Evolutionary conservation across 306 rosid genomes (phyloP).

Genomic region (Acacia acuminata): DNA sequence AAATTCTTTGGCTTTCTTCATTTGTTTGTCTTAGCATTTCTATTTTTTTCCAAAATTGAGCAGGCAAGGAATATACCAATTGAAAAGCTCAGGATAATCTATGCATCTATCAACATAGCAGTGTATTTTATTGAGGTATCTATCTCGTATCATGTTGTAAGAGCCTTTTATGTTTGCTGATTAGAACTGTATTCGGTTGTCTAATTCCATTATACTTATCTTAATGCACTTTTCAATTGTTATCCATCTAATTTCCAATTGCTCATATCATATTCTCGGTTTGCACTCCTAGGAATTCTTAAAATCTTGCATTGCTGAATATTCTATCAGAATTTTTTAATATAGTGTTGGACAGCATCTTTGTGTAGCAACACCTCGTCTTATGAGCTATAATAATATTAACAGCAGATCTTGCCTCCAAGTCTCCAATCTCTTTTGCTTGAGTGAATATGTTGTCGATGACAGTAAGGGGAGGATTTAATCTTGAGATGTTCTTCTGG

Average conservation of each 20-base stretch:
- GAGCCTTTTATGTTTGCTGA: not conserved
- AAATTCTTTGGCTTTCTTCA: not conserved
- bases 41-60: conserved; percentile 30
- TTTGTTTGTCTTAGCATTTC: not conserved
- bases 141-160: conserved; percentile 9
- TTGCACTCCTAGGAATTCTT: not conserved
- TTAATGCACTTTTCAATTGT: not conserved
- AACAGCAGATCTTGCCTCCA: conserved; percentile 7
- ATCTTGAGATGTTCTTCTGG: not conserved
- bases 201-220: not conserved
- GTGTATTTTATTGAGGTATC: conserved; percentile 80
- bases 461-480: not conserved
- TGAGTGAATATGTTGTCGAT: not conserved
- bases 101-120: conserved; percentile 66
- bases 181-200: conserved; percentile 6
- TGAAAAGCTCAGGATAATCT: conserved; percentile 75
- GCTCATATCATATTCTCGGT: not conserved
- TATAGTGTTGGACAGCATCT: not conserved
- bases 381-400: conserved; percentile 9
- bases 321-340: not conserved
- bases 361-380: not conserved
- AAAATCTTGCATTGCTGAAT: not conserved
- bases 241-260: conserved; percentile 1
- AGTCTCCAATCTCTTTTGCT: not conserved
- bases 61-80: conserved; percentile 95